Evolutionary conservation across 495 filamentous ascomycete genomes (phyloP), one percentile per base, ranked within the genome.

Genomic region (Podospora fimiseda): DNA sequence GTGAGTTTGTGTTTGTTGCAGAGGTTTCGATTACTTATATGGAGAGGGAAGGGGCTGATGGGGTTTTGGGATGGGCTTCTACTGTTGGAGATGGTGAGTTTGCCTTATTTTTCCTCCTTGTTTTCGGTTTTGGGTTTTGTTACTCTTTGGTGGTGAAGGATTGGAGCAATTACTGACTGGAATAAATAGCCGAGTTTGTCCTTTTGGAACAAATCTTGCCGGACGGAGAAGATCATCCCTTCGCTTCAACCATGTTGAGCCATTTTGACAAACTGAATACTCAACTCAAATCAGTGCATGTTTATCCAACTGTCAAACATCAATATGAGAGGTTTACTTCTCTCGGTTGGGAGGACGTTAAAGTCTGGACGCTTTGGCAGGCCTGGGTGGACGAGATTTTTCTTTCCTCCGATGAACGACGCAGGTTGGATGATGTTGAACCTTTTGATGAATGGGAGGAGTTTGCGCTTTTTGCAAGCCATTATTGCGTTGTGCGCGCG

Each of bases 361-460:
- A 74, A 41, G 79, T 80, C n/a, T 70, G 72, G 60, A 84, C 76
- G 60, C 74, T 95, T 2, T 91, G 89, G 82, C 79, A 87, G 52
- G 71, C 92, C 19, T 96, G 91, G 91, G 80, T 76, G 14, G 77
- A 85, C 52, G 69, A 80, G 2, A 68, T 66, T 9, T 86, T 88
- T 57, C 60, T 94, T 15, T 69, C 72, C 2, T 59, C 73, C 1
- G 70, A 72, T 1, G 75, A 85, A 42, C 75, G 85, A 49, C 65
- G 57, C 14, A 59, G 61, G 20, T 67, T 95, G 19, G 85, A 95
- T 52, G 60, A 62, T 0, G 64, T 87, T 23, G 91, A 96, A 64
- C 82, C 84, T 16, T 96, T 96, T 64, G 91, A 96, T 67, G 90
- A 96, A 70, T 96, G 89, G 89, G 91, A 96, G 68, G 91, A 96